These are phyloP conservation scores for Cyclocybe aegerita DNA, from an alignment of 768 basidiomycete species.

Conservation along the genomic window DNA sequence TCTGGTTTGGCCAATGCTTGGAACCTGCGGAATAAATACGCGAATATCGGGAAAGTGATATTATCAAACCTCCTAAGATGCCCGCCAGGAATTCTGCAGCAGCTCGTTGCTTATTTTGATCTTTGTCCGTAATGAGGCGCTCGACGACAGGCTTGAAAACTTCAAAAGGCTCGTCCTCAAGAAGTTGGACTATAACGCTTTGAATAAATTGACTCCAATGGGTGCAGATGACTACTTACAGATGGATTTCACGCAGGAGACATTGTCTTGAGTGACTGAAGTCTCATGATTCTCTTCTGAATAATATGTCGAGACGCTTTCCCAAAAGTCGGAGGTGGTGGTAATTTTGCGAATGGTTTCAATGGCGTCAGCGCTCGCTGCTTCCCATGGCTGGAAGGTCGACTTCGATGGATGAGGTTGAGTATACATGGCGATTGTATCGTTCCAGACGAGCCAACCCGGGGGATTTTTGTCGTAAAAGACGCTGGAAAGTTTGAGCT, in stretches of 20 bases:
- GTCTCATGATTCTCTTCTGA: conserved; percentile 78
- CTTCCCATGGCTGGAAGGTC: conserved; percentile 62
- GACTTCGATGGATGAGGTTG: conserved; percentile 47
- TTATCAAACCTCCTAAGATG: conserved; percentile 52
- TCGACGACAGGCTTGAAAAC: conserved; percentile 62
- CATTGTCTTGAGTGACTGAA: conserved; percentile 63
- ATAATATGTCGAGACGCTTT: conserved; percentile 64
- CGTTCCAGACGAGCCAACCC: conserved; percentile 72
- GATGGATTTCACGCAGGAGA: conserved; percentile 72
- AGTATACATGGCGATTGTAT: conserved; percentile 43
- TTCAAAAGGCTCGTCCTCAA: conserved; percentile 72
- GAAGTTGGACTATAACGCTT: conserved; percentile 59
- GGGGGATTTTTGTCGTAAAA: conserved; percentile 55
- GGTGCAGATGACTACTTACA: conserved; percentile 41
- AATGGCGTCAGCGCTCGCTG: conserved; percentile 48
- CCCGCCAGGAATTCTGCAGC: conserved; percentile 84
- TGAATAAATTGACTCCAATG: background rate
- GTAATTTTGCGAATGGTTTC: conserved; percentile 48
- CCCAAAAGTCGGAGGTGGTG: conserved; percentile 59
- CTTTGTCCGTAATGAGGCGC: conserved; percentile 61
- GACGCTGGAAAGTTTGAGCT: conserved; percentile 31
- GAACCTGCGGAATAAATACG: conserved; percentile 45
- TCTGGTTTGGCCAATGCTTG: conserved; percentile 82
- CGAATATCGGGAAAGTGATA: background rate
- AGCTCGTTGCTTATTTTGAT: conserved; percentile 86